These are phyloP conservation scores for Hypoxylon sp. DNA, from an alignment of 2,329 filamentous ascomycete genomes.

Conservation along the genomic window DNA sequence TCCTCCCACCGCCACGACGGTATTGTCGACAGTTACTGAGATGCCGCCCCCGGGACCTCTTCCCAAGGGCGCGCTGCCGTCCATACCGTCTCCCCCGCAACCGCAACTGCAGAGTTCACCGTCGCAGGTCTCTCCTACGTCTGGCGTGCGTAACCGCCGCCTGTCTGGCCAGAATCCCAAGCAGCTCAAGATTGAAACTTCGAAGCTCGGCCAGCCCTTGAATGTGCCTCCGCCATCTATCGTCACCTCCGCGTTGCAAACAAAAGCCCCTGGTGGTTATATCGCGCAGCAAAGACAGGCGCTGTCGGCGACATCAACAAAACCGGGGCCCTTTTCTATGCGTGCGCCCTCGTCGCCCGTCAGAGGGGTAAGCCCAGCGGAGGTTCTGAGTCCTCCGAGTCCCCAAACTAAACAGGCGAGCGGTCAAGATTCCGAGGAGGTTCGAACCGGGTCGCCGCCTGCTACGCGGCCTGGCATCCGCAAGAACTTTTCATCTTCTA, in stretches of 20 bases:
- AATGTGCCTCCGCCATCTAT: slow-evolving; percentile 45
- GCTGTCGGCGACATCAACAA: slow-evolving; percentile 56
- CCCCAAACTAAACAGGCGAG: slow-evolving; percentile 53
- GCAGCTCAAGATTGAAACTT: slow-evolving; percentile 90
- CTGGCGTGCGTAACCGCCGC: slow-evolving; percentile 79
- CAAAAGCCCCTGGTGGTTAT: slow-evolving; percentile 55
- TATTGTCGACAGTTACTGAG: slow-evolving; percentile 81
- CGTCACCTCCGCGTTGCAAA: slow-evolving; percentile 47
- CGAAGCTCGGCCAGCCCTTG: slow-evolving; percentile 53
- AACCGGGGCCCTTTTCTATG: slow-evolving; percentile 54
- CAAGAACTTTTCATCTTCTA: slow-evolving; percentile 80
- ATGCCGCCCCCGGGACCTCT: slow-evolving; percentile 53
- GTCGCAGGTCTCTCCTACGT: slow-evolving; percentile 54
- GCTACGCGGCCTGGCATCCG: slow-evolving; percentile 65
- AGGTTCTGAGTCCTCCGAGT: slow-evolving; percentile 52
- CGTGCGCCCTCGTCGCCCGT: slow-evolving; percentile 56
- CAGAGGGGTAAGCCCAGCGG: slow-evolving; percentile 46
- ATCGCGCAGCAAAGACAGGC: slow-evolving; percentile 62
- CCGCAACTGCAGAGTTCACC: slow-evolving; percentile 61
- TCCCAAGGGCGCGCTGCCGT: slow-evolving; percentile 51
- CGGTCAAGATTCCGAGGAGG: slow-evolving; percentile 57
- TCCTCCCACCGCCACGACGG: slow-evolving; percentile 76
- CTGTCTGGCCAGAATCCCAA: slow-evolving; percentile 85
- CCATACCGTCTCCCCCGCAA: slow-evolving; percentile 65
- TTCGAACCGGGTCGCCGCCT: slow-evolving; percentile 68